Base-by-base conservation (phyloP, 805 yeast species). In the Myxozyma geophila region DNA sequence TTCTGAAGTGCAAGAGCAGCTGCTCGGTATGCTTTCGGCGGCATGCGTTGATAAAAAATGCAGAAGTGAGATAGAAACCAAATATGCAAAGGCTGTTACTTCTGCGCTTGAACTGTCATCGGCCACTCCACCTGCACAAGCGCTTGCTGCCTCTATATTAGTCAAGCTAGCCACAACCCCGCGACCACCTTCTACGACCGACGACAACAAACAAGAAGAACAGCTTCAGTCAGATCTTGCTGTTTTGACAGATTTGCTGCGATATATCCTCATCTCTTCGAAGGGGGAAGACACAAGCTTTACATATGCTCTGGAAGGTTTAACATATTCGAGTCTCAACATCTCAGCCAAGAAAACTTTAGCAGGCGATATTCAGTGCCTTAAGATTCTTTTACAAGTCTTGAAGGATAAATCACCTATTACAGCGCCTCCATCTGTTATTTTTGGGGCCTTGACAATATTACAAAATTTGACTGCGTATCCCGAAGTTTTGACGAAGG, bases 311-410 rank as follows among this genome's bases (percentile, higher is more conserved):
- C 52, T 66, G 21, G 81, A 78, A 62, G 79, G 79, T 0, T 72
- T 78, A 19, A 77, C 79, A 2, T 73, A 75, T 59, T 72, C 80
- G 3, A 70, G 78, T 9, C 28, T 72, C 35, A 67, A 74, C 23
- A 61, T 72, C 7, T 50, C 70, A 6, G 79, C 77, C 43, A 74
- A 74, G 53, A 44, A 60, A 36, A 69, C 75, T 9, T 44, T 72
- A 21, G 66, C 64, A n/a, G 46, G 21, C 1, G 66, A 67, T 47
- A 49, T 57, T 12, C 52, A 55, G 15, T 57, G 67, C n/a, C 53
- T 76, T 9, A 67, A 62, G n/a, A 55, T 59, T 7, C 63, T 73
- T 37, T 54, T 66, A 23, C 41, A 55, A 39, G 58, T 61, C 37
- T 21, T 53, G 35, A 58, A 66, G 44, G 68, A 72, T 15, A 55